phyloP scores from a whole-genome alignment of 2,329 filamentous ascomycete genomes.

The Aschersonia sp. region DNA sequence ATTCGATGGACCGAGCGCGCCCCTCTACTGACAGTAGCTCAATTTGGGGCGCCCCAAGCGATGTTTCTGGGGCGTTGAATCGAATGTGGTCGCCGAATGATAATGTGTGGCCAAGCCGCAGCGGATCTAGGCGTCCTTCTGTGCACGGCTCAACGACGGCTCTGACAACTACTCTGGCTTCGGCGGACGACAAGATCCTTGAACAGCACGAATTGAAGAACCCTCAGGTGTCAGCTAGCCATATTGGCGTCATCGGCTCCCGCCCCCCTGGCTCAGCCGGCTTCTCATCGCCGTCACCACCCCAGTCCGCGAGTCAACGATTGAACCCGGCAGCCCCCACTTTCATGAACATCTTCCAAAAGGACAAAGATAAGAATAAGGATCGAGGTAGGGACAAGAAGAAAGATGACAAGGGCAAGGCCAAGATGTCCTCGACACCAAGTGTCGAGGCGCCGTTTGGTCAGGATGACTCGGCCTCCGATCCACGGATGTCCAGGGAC shows the following conservation, averaged over 20 bases:
- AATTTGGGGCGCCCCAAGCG: conserved; percentile 50
- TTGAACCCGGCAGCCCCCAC: conserved; percentile 83
- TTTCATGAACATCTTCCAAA: conserved; percentile 59
- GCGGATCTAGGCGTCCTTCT: conserved; percentile 67
- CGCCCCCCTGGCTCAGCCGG: conserved; percentile 33
- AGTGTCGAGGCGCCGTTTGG: conserved; percentile 21
- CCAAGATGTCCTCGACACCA: conserved; percentile 20
- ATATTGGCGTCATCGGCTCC: conserved; percentile 66
- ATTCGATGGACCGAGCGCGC: conserved; percentile 55
- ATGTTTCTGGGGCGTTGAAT: conserved; percentile 32
- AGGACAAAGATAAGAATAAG: conserved; percentile 22
- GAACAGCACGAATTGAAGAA: conserved; percentile 40
- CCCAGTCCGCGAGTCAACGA: conserved; percentile 35
- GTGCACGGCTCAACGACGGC: conserved; percentile 59
- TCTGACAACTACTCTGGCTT: conserved; percentile 44
- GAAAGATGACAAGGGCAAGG: conserved; percentile 18
- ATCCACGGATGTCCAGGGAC: conserved; percentile 41
- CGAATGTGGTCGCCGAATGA: conserved; percentile 50
- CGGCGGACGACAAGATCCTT: conserved; percentile 49
- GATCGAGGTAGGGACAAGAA: conserved; percentile 19
- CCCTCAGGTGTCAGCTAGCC: conserved; percentile 36
- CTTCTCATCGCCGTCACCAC: background rate
- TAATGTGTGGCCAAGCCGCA: conserved; percentile 40
- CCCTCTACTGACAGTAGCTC: conserved; percentile 68
- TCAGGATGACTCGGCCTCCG: conserved; percentile 33